These are phyloP conservation scores for Zygosaccharomyces gambellarensis DNA, from an alignment of 805 yeast genomes.

Conservation along the genomic window DNA sequence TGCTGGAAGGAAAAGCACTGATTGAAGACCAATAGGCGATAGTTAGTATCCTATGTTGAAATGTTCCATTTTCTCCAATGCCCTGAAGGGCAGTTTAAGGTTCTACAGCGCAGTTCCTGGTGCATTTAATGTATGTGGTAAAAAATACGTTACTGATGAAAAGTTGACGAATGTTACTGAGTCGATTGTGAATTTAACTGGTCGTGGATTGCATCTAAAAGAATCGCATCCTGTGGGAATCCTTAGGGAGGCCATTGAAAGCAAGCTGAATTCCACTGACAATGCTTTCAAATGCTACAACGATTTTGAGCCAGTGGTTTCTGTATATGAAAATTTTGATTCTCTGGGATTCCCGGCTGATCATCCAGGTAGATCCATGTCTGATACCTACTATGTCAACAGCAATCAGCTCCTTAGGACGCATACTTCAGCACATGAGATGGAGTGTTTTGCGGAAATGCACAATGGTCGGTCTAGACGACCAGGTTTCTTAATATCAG, in stretches of 20 bases:
- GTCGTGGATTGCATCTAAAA: slow-evolving; percentile 67
- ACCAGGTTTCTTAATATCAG: slow-evolving; percentile 90
- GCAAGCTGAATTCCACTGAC: slow-evolving; percentile 58
- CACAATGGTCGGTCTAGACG: slow-evolving; percentile 37
- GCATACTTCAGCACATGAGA: slow-evolving; percentile 96
- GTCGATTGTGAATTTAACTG: slow-evolving; percentile 61
- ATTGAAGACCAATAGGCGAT: not conserved
- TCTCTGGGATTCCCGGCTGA: slow-evolving; percentile 84
- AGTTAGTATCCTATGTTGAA: not conserved
- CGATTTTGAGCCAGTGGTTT: slow-evolving; percentile 77
- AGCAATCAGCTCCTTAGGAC: slow-evolving; percentile 70
- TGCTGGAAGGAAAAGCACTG: not conserved
- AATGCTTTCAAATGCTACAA: slow-evolving; percentile 61
- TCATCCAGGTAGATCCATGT: slow-evolving; percentile 88
- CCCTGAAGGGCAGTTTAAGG: slow-evolving; percentile 1
- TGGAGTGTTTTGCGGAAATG: slow-evolving; percentile 65
- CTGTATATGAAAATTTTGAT: slow-evolving; percentile 82
- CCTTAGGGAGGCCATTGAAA: slow-evolving; percentile 66
- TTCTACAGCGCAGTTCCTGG: not conserved
- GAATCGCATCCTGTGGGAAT: slow-evolving; percentile 88
- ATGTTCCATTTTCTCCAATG: not conserved
- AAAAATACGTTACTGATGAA: slow-evolving; percentile 50
- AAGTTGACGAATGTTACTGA: slow-evolving; percentile 84
- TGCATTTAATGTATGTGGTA: slow-evolving; percentile 40
- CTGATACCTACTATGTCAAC: slow-evolving; percentile 91